Percentiles rank a stretch among this genome's conserved stretches.
Conservation (phyloP, 495 filamentous ascomycete species). For the Tuber umbilicatum region DNA sequence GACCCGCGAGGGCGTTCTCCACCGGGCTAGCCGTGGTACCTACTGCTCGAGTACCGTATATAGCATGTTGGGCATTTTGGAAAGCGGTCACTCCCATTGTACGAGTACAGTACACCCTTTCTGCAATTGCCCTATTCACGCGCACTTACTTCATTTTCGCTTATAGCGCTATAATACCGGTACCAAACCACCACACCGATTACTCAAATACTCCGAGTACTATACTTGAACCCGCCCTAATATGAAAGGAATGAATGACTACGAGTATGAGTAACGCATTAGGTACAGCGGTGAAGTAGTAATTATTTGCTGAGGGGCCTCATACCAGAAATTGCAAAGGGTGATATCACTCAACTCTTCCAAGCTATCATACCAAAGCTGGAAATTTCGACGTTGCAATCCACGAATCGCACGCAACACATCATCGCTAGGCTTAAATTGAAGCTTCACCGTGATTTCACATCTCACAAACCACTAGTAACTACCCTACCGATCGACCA, state of each 20-base stretch:
- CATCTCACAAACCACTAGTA: background rate
- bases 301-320: background rate
- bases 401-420: background rate
- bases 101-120: background rate
- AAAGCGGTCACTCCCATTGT: background rate
- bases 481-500: slow-evolving; percentile 17
- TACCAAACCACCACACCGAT: background rate
- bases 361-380: background rate
- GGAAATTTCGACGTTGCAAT: background rate
- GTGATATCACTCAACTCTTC: background rate
- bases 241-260: background rate
- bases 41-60: background rate
- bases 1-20: background rate
- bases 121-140: background rate
- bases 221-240: background rate
- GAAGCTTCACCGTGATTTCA: background rate
- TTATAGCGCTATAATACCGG: background rate
- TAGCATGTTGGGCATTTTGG: background rate
- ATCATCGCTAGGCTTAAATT: background rate
- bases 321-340: background rate
- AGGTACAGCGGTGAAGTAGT: background rate
- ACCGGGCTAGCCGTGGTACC: background rate
- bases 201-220: background rate
- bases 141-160: background rate
- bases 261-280: background rate